These are phyloP conservation scores for Ophiocordyceps unilateralis DNA, from an alignment of 2,329 filamentous ascomycete species.

Conservation along the genomic window DNA sequence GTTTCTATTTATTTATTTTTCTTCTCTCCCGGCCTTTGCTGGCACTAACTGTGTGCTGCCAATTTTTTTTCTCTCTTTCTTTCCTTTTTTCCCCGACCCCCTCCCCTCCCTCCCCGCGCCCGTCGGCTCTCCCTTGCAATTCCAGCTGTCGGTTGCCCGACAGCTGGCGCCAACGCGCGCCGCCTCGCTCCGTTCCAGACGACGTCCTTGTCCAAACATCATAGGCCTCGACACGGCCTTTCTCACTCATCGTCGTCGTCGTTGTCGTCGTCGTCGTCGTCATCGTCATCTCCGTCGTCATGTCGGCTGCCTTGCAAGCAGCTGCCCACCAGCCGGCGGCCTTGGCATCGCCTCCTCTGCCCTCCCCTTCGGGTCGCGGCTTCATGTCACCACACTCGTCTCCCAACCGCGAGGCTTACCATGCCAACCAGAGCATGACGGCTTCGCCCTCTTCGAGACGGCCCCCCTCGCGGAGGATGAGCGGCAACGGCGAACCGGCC, in stretches of 20 bases:
- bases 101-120: too few species aligned
- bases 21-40: not conserved
- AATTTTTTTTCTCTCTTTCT: not conserved
- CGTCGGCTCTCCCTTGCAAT: not conserved
- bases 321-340: slow-evolving; percentile 36
- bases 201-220: not conserved
- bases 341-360: slow-evolving; percentile 30
- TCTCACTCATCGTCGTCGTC: not conserved
- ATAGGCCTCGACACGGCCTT: slow-evolving; percentile 2
- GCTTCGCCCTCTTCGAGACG: slow-evolving; percentile 35
- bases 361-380: slow-evolving; percentile 30
- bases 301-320: slow-evolving; percentile 43
- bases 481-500: slow-evolving; percentile 26
- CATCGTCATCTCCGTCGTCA: slow-evolving; percentile 3
- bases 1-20: not conserved
- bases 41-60: not conserved
- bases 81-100: not conserved
- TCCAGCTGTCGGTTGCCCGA: not conserved
- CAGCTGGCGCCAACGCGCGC: not conserved
- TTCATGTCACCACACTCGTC: slow-evolving; percentile 35
- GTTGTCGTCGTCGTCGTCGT: too few species aligned
- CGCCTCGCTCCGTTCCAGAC: not conserved
- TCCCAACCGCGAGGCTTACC: slow-evolving; percentile 36
- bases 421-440: slow-evolving; percentile 31
- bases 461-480: slow-evolving; percentile 33